phyloP scores from a whole-genome alignment of 331 rosid genomes.

The Malus hybrid region DNA sequence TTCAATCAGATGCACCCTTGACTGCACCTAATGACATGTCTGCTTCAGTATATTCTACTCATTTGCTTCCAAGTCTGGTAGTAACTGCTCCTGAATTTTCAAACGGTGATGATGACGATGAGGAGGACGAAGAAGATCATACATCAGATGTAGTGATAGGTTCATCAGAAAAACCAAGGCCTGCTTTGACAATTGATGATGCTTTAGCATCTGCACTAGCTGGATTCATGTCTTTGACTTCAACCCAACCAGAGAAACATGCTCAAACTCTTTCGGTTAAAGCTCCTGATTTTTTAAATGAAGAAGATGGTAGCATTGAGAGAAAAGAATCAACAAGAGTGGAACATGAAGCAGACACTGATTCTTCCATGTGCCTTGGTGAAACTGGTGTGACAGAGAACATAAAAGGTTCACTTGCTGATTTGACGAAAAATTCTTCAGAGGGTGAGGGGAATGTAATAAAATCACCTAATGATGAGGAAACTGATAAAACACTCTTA shows the following conservation, averaged over 20 bases:
- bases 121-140: slow-evolving; percentile 29
- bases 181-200: slow-evolving; percentile 51
- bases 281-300: slow-evolving; percentile 59
- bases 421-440: slow-evolving; percentile 14
- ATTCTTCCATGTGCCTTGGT: slow-evolving; percentile 16
- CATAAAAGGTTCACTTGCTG: slow-evolving; percentile 15
- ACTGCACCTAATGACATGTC: slow-evolving; percentile 22
- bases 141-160: slow-evolving; percentile 15
- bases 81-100: slow-evolving; percentile 83
- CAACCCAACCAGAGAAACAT: slow-evolving; percentile 32
- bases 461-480: slow-evolving; percentile 14
- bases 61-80: slow-evolving; percentile 55
- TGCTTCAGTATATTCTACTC: slow-evolving; percentile 34
- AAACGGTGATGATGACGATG: slow-evolving; percentile 52
- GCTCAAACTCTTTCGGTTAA: slow-evolving; percentile 30
- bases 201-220: slow-evolving; percentile 83
- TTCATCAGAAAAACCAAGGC: slow-evolving; percentile 32
- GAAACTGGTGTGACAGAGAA: slow-evolving; percentile 15
- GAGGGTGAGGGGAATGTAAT: slow-evolving; percentile 20
- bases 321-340: slow-evolving; percentile 12
- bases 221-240: slow-evolving; percentile 45
- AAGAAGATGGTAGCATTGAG: slow-evolving; percentile 28
- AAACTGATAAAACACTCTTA: slow-evolving; percentile 20
- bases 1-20: slow-evolving; percentile 24
- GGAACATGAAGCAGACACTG: slow-evolving; percentile 14